phyloP scores from a whole-genome alignment of 2,329 filamentous ascomycete genomes.

The Pseudogymnoascus sp. region DNA sequence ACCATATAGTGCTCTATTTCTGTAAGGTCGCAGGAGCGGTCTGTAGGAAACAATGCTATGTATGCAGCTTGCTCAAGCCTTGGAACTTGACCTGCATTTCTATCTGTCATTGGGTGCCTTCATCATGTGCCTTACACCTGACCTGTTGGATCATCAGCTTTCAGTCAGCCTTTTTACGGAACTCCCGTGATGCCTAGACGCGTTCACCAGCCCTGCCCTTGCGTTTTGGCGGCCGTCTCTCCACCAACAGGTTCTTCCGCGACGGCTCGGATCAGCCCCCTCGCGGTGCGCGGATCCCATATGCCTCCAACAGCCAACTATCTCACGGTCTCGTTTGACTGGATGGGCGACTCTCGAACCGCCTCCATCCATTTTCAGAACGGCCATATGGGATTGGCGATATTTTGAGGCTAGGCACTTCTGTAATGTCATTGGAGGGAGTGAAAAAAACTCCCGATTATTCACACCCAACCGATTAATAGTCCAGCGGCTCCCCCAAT shows the following conservation, averaged over 20 bases:
- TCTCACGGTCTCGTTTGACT: conserved; percentile 2
- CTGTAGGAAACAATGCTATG: neutral
- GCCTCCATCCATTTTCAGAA: neutral
- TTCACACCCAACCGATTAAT: conserved; percentile 5
- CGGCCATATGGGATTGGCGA: neutral
- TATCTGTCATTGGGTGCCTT: conserved; percentile 4
- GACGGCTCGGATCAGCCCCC: conserved; percentile 5
- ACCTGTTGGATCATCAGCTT: conserved; percentile 2
- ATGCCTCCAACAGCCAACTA: neutral
- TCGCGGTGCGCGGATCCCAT: neutral
- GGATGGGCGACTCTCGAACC: conserved; percentile 5
- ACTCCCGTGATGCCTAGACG: conserved; percentile 9
- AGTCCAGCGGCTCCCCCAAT: conserved; percentile 2
- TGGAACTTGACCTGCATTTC: neutral
- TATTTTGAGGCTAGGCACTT: conserved; percentile 1
- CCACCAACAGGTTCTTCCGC: neutral
- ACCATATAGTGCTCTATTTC: conserved; percentile 1
- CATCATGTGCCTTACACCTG: conserved; percentile 1
- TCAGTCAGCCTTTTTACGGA: conserved; percentile 7
- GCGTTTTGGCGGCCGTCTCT: neutral
- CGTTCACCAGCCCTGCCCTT: neutral
- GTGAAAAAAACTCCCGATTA: neutral
- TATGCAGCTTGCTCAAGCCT: neutral
- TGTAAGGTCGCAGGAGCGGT: conserved; percentile 4
- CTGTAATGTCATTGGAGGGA: neutral